phyloP scores from a whole-genome alignment of 192 early-diverging fungal genomes.

The Thamnidium elegans region DNA sequence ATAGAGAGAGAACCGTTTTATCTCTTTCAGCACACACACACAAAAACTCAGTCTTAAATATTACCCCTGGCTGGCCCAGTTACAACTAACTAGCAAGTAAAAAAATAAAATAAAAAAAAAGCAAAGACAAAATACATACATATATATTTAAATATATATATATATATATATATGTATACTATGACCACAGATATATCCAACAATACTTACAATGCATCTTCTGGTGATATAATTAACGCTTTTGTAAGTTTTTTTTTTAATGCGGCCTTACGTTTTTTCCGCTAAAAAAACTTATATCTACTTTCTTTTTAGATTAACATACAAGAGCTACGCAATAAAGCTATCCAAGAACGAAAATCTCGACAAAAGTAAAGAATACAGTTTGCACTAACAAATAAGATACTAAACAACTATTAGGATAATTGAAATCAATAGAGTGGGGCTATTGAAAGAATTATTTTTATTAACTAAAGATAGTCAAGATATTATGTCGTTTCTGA shows the following conservation, averaged over 20 bases:
- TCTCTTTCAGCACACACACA: too few relatives aligned
- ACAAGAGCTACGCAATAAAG: constrained; percentile 14
- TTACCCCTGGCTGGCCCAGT: constrained; percentile 4
- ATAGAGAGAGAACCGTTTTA: too few relatives aligned
- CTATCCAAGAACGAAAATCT: constrained; percentile 13
- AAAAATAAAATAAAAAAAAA: too few relatives aligned
- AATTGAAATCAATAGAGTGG: constrained; percentile 11
- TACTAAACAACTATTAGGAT: neutral
- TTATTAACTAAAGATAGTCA: constrained; percentile 17
- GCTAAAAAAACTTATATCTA: neutral
- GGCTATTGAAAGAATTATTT: constrained; percentile 21
- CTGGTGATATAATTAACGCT: constrained; percentile 5
- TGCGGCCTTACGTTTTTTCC: neutral
- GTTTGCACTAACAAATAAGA: neutral
- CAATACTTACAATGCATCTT: neutral
- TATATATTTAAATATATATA: too few relatives aligned
- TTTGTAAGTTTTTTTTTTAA: neutral
- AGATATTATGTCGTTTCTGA: constrained; percentile 15
- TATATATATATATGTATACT: constrained; percentile 1
- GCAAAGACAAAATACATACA: neutral
- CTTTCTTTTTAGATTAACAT: neutral
- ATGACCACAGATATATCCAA: constrained; percentile 11
- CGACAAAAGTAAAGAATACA: constrained; percentile 2
- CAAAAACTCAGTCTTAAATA: neutral
- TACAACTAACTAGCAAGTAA: too few relatives aligned